Conservation (phyloP, 805 yeast species). For the Kodamaea hsintzibuensis region DNA sequence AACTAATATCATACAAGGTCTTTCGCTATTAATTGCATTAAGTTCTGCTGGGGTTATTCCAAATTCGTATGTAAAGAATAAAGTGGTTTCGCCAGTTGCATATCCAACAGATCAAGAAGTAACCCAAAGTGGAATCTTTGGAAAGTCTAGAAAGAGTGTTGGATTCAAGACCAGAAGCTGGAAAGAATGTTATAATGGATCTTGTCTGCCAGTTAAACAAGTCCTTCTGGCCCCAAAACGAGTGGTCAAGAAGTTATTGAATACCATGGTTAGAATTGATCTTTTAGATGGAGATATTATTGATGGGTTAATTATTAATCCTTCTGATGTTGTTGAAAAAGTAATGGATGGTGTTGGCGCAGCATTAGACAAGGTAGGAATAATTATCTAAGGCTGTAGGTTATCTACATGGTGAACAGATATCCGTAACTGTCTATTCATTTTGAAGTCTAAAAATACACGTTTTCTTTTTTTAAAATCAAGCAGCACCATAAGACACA, state of each 20-base stretch:
- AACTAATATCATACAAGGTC: not conserved
- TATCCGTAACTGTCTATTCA: not conserved
- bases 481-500: conserved; percentile 7
- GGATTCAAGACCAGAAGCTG: not conserved
- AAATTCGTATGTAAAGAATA: no score
- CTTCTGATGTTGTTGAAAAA: not conserved
- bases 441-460: not conserved
- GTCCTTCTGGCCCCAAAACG: not conserved
- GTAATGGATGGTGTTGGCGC: not conserved
- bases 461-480: not conserved
- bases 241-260: not conserved
- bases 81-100: no score
- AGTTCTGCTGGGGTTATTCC: not conserved
- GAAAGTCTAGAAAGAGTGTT: not conserved
- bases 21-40: not conserved
- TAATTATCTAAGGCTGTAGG: no score
- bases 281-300: not conserved
- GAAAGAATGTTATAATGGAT: not conserved
- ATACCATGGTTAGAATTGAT: not conserved
- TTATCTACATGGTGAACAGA: not conserved
- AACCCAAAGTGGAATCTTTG: not conserved
- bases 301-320: not conserved
- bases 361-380: not conserved
- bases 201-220: not conserved
- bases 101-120: not conserved